Base-by-base conservation (phyloP, 2,329 filamentous ascomycete species). In the Pyricularia grisea region DNA sequence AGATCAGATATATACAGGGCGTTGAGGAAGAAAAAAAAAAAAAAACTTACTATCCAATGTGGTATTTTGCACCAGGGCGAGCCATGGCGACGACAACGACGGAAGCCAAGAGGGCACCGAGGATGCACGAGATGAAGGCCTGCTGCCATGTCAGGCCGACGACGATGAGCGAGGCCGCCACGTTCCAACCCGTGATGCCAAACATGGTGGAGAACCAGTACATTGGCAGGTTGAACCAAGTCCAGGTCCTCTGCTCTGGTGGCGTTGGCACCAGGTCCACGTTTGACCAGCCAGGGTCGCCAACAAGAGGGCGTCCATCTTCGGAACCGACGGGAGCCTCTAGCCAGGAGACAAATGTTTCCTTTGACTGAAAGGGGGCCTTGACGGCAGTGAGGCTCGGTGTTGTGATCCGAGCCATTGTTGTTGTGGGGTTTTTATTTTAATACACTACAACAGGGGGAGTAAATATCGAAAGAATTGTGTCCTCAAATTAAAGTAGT, bases 141-240 rank as follows among this genome's bases (percentile, higher is more conserved):
- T 81, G 78, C 79, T 80, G 82, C 80, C 80, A 82, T 72, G 78
- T 81, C 61, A 82, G 74, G 4, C 80, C 80, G 65, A 81, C 78
- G 23, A 79, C 80, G 66, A 80, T 69, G 69, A 74, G 65, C 23
- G 33, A 17, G 65, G 65, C 65, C 11, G 65, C 65, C 17, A 66
- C 55, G 66, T 27, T 67, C 66, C 55, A 67, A 12, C 66, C 55
- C 4, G 66, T 67, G 65, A 66, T 66, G 11, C 65, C 65, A 50
- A 66, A 66, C 65, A 66, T 66, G 65, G n/a, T 66, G 36, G 65
- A 66, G 64, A 66, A 66, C 65, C 65, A 66, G 65, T 66, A 66
- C 65, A 76, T 77, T 55, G 76, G 74, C 70, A 77, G 81, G 72
- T 80, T 81, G 75, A 75, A 76, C 74, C 75, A 75, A 2, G 71